Evolutionary conservation across 23 red algal species (phyloP), one percentile per base, ranked within the genome.

Genomic region (Gracilaria caudata): DNA sequence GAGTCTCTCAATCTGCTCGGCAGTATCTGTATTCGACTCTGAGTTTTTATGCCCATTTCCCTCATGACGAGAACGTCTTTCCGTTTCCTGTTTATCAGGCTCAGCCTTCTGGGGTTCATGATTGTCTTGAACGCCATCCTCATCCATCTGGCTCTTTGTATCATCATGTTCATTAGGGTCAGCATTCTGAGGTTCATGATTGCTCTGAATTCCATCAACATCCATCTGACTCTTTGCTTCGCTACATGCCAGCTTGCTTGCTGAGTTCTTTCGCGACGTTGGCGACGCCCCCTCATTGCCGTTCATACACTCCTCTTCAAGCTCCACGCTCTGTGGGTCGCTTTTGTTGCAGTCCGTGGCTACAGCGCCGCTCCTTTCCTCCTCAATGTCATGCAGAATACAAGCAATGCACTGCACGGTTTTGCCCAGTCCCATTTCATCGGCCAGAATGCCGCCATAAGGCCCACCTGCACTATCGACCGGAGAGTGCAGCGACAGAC

Each of bases 341-440:
- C 36, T 66, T 33, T 66, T 30, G 11, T 66, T 47, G 16, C 3
- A 21, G 1, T 75, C 20, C 43, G 21, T 24, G 2, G 1, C 4
- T 21, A 1, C 21, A 30, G 40, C 47, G 28, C 7, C 44, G 51
- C 38, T 33, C 41, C 8, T 13, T 71, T 73, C 53, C 11, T 87
- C 73, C 68, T 75, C 73, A 25, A 81, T 38, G 46, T 91, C 87
- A 43, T 82, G 87, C 33, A 92, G 40, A 38, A 97, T 97, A 34
- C 84, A 73, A 4, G 88, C 88, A 57, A 97, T 93, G 36, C 88
- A 80, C 46, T 97, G 88, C 7, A 97, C 83, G 20, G 94, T 97
- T 68, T 97, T 97, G 11, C 94, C 94, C 28, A 97, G 87, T 17
- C 94, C 94, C 94, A 97, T 97, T 90, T 97, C 94, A 58, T 97